Evolutionary conservation across 495 filamentous ascomycete species (phyloP), one percentile per base, ranked within the genome.

Genomic region (Penicillium canescens): DNA sequence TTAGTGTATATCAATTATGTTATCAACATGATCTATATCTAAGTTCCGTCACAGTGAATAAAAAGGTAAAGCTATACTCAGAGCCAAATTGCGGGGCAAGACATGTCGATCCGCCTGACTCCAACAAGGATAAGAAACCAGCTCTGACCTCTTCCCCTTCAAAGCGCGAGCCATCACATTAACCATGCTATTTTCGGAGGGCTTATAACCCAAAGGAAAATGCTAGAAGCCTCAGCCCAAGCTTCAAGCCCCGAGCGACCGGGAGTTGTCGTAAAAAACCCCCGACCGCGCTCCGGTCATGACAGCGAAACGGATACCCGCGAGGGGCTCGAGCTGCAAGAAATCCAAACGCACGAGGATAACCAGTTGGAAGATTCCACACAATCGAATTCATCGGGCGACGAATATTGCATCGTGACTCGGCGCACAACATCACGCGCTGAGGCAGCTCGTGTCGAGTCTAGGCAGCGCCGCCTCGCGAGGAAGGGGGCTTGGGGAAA

Each of bases 321-420:
- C 11, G 67, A 73, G 28, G 59, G 60, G 0, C 50, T 68, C 23
- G 70, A 74, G 42, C 57, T 74, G 9, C 61, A 59, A 23, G 55
- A 66, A 14, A 66, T 70, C 3, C 55, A 62, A 34, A 66, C 64
- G 0, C 64, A 60, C 1, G 55, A 56, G 4, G 64, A 64, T 18
- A 52, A 65, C 31, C 58, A 56, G 10, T 38, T 51, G 9, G 52
- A 40, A 14, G 35, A 39, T 23, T 71, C 68, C 6, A 45, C 50
- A 0, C 57, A 34, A 0, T 73, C 70, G 6, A 54, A 62, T 12
- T 75, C 72, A 2, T 73, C 71, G 0, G 71, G 67, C 1, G 64
- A 67, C 6, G 75, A 74, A 36, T 70, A 71, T 49, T 69, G 71
- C 5, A 35, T 71, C 24, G 57, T 62, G 1, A 58, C 71, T 5